Conservation (phyloP, 192 early-diverging fungal genomes). For the Oehlia diaphana region DNA sequence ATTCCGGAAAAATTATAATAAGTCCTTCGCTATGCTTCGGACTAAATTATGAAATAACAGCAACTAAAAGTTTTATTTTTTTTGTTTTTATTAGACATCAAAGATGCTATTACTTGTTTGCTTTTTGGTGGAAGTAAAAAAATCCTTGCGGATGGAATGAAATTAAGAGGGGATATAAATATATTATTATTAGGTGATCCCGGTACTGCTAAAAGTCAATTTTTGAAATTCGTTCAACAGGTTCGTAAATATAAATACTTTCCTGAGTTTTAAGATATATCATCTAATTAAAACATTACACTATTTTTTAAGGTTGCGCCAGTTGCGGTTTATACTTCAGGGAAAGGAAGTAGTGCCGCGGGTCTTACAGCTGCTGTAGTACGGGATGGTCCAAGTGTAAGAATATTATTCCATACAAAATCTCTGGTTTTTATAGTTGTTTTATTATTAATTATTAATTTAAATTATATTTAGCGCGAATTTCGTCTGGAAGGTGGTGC, state of each 20-base stretch:
- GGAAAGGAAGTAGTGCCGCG: conserved; percentile 97
- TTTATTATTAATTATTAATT: no score
- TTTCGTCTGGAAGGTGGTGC: conserved; percentile 98
- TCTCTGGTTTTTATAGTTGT: background rate
- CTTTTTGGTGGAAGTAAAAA: conserved; percentile 97
- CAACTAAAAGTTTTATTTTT: background rate
- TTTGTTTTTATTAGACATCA: conserved; percentile 74
- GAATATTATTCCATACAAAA: conserved; percentile 17
- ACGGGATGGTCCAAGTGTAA: conserved; percentile 82
- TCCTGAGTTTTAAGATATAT: background rate
- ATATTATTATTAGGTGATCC: conserved; percentile 97
- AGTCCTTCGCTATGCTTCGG: no score
- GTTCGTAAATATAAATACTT: conserved; percentile 35
- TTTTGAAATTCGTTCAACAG: conserved; percentile 98
- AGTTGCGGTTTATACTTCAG: conserved; percentile 98
- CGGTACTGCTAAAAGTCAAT: conserved; percentile 97
- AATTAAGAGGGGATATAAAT: conserved; percentile 96
- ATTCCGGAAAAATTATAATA: no score
- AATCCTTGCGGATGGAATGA: conserved; percentile 94
- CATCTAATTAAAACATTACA: background rate
- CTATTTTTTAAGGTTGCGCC: conserved; percentile 67
- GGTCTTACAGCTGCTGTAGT: conserved; percentile 98
- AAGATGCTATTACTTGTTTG: conserved; percentile 91
- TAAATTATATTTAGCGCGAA: conserved; percentile 64
- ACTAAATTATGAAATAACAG: no score